A percentile compares a stretch with the other conserved stretches of the same genome.
These are phyloP conservation scores for Chaetomiaceae sp. DNA, from an alignment of 2,329 filamentous ascomycete species.

Conservation along the genomic window DNA sequence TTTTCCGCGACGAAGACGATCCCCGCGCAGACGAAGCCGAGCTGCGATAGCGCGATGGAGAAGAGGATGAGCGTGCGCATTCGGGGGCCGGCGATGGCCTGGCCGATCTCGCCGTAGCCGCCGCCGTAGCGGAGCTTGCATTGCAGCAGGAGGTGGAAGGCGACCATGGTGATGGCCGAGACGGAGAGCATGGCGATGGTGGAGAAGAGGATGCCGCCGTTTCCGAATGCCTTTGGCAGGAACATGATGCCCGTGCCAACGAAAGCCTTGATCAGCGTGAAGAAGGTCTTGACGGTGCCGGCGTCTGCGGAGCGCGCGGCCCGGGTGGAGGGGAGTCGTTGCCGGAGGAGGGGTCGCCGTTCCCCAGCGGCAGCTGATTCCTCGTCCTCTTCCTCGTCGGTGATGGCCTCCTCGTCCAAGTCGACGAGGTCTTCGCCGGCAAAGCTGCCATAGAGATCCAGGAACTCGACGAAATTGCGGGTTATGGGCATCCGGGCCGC, in stretches of 20 bases:
- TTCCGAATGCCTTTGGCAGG: conserved; percentile 72
- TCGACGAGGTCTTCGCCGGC: conserved; percentile 66
- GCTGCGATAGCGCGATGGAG: conserved; percentile 69
- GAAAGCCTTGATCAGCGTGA: conserved; percentile 74
- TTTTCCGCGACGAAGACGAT: conserved; percentile 77
- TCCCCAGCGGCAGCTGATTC: conserved; percentile 40
- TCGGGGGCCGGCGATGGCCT: conserved; percentile 57
- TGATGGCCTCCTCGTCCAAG: conserved; percentile 56
- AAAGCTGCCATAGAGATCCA: conserved; percentile 72
- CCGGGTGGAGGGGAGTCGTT: conserved; percentile 45
- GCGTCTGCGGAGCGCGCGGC: conserved; percentile 52
- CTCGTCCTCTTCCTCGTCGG: conserved; percentile 43
- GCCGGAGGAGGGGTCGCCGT: conserved; percentile 56
- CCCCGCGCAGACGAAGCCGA: conserved; percentile 74
- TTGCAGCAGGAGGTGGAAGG: conserved; percentile 67
- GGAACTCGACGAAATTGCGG: conserved; percentile 68
- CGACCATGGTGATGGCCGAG: conserved; percentile 62
- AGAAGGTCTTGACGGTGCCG: conserved; percentile 68
- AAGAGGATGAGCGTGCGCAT: conserved; percentile 63
- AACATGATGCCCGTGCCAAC: conserved; percentile 81
- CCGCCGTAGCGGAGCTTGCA: conserved; percentile 62
- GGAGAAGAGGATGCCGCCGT: conserved; percentile 72
- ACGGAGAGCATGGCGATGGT: conserved; percentile 63
- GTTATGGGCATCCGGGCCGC: conserved; percentile 54
- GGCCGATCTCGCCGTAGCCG: conserved; percentile 70